Conservation (phyloP, 352 stramenopile species). For the Phytopythium chamaehyphon region DNA sequence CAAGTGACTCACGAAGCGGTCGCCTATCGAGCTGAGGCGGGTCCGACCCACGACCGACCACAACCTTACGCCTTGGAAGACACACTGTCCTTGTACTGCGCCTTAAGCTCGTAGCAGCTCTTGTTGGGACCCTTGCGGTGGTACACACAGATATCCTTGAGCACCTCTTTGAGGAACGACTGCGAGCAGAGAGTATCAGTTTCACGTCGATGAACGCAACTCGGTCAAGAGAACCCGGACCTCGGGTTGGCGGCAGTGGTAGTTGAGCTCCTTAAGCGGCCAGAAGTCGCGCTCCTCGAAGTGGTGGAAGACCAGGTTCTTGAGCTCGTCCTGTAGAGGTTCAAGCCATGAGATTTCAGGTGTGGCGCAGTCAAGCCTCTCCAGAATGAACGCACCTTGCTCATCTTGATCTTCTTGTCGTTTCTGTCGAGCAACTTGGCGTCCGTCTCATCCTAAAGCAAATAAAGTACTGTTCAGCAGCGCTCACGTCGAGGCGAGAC, state of each 20-base stretch:
- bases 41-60: no score
- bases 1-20: background rate
- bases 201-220: background rate
- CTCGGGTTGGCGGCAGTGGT: constrained; percentile 85
- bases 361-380: background rate
- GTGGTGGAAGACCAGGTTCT: constrained; percentile 85
- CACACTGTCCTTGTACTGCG: constrained; percentile 81
- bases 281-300: constrained; percentile 86
- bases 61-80: constrained; percentile 34
- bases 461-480: background rate
- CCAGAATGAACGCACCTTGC: constrained; percentile 45
- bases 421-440: constrained; percentile 57
- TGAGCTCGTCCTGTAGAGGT: constrained; percentile 68
- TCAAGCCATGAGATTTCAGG: background rate
- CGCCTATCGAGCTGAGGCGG: no score
- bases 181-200: constrained; percentile 14
- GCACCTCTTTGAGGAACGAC: constrained; percentile 86
- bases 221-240: constrained; percentile 18
- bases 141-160: constrained; percentile 88
- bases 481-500: background rate
- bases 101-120: constrained; percentile 87
- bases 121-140: constrained; percentile 88
- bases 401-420: constrained; percentile 90
- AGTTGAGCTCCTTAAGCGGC: constrained; percentile 88
- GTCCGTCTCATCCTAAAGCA: constrained; percentile 37